Percentiles rank a stretch among this genome's conserved stretches.
Evolutionary conservation across 768 basidiomycete species (phyloP).

Genomic region (Collybiopsis luxurians): DNA sequence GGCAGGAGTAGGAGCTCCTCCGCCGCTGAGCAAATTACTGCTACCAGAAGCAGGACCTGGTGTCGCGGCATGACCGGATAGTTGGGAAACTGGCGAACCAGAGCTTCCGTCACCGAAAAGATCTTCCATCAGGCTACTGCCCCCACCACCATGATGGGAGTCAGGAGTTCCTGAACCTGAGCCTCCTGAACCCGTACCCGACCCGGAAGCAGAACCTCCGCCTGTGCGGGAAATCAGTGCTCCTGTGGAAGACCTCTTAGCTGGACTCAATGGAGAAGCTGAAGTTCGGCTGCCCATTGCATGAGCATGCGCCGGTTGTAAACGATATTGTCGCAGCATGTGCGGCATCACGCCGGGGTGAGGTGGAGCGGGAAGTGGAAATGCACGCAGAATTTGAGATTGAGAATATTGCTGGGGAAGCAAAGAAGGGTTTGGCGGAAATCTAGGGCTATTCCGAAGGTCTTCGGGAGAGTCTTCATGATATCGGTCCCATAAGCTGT

Average conservation of each 20-base stretch:
- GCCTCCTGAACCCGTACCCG: background rate
- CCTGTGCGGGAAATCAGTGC: background rate
- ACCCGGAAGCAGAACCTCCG: background rate
- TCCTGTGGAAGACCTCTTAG: background rate
- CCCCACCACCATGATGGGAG: background rate
- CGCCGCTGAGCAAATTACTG: background rate
- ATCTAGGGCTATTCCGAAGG: background rate
- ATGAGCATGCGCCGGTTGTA: background rate
- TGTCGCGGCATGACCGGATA: background rate
- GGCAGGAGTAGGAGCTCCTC: background rate
- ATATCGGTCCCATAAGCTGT: slow-evolving; percentile 86
- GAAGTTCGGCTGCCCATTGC: no score
- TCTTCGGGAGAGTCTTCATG: slow-evolving; percentile 57
- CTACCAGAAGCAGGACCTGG: background rate
- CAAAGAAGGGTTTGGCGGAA: background rate
- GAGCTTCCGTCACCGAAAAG: slow-evolving; percentile 8
- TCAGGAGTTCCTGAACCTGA: slow-evolving; percentile 1
- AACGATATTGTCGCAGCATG: background rate
- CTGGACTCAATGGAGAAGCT: background rate
- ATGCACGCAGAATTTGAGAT: background rate
- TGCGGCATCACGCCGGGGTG: no score
- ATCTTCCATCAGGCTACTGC: background rate
- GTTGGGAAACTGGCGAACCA: slow-evolving; percentile 1
- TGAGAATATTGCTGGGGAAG: background rate
- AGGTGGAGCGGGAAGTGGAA: no score